A percentile compares a stretch with the other conserved stretches of the same genome.
These are phyloP conservation scores for Biscutella laevigata DNA, from an alignment of 441 rosid species.

Conservation along the genomic window DNA sequence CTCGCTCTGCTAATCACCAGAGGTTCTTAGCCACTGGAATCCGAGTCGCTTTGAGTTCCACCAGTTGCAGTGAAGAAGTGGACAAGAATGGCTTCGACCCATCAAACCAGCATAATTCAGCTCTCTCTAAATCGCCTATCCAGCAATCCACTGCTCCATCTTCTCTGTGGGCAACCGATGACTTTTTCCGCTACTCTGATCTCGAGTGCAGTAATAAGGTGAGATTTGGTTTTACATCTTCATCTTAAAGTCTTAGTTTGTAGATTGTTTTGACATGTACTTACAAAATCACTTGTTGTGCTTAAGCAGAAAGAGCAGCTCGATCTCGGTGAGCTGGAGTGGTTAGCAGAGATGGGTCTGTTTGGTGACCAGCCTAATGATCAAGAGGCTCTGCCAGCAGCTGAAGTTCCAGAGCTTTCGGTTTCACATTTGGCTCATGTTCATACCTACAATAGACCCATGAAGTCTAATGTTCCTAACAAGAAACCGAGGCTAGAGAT, in stretches of 20 bases:
- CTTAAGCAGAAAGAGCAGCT: conserved; percentile 53
- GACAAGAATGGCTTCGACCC: conserved; percentile 56
- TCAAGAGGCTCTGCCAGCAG: conserved; percentile 61
- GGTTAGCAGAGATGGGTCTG: conserved; percentile 74
- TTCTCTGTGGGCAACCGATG: conserved; percentile 65
- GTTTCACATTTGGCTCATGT: conserved; percentile 28
- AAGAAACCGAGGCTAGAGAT: conserved; percentile 78
- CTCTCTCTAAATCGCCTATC: conserved; percentile 30
- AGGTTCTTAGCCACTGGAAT: conserved; percentile 66
- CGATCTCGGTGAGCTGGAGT: conserved; percentile 70
- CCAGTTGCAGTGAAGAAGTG: conserved; percentile 39
- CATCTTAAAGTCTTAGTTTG: not conserved
- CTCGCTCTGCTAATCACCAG: conserved; percentile 64
- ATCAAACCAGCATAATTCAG: conserved; percentile 39
- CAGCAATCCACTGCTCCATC: conserved; percentile 37
- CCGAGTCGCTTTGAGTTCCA: conserved; percentile 65
- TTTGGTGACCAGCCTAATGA: conserved; percentile 55
- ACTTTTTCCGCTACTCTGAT: conserved; percentile 61
- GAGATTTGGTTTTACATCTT: conserved; percentile 6
- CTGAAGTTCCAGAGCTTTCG: conserved; percentile 87
- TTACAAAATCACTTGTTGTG: not conserved
- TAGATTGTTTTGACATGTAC: conserved; percentile 5
- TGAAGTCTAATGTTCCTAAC: conserved; percentile 41
- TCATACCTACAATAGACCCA: conserved; percentile 32
- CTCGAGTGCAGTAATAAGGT: conserved; percentile 66